These are phyloP conservation scores for Aspergillus glaucus DNA, from an alignment of 2,329 filamentous ascomycete genomes.

Conservation along the genomic window DNA sequence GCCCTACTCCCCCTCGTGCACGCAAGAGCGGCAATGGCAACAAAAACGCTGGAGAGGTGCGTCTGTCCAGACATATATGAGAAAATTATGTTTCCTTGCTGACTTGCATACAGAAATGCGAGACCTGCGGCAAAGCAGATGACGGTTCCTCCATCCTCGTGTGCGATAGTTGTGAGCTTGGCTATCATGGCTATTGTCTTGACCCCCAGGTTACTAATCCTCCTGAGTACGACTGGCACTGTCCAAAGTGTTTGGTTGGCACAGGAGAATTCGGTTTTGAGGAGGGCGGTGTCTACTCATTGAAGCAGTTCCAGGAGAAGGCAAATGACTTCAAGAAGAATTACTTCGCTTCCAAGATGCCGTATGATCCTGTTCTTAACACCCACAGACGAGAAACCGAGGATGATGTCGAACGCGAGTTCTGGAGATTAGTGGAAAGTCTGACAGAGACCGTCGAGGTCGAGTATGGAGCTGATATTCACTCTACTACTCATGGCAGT, in stretches of 20 bases:
- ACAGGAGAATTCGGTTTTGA: conserved; percentile 97
- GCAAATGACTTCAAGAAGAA: conserved; percentile 90
- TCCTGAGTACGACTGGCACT: conserved; percentile 90
- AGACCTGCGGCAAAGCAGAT: conserved; percentile 75
- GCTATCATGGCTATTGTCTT: conserved; percentile 80
- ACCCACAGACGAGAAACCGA: conserved; percentile 77
- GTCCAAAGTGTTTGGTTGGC: conserved; percentile 86
- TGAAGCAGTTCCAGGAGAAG: conserved; percentile 93
- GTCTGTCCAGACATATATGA: conserved; percentile 9
- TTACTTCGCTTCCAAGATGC: conserved; percentile 88
- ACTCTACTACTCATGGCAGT: conserved; percentile 95
- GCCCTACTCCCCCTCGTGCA: conserved; percentile 62
- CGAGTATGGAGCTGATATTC: conserved; percentile 96
- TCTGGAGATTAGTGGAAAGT: conserved; percentile 91
- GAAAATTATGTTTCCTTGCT: conserved; percentile 18
- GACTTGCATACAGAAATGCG: conserved; percentile 59
- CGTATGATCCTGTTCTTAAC: conserved; percentile 76
- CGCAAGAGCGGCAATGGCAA: conserved; percentile 50
- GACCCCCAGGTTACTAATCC: conserved; percentile 74
- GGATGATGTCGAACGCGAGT: conserved; percentile 92
- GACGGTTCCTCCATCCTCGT: conserved; percentile 64
- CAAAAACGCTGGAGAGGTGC: conserved; percentile 54
- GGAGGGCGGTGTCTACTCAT: conserved; percentile 89
- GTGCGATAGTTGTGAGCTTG: conserved; percentile 88
- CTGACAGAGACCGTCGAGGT: conserved; percentile 95